These are phyloP conservation scores for Alternaria triticimaculans DNA, from an alignment of 2,329 filamentous ascomycete species.

Conservation along the genomic window DNA sequence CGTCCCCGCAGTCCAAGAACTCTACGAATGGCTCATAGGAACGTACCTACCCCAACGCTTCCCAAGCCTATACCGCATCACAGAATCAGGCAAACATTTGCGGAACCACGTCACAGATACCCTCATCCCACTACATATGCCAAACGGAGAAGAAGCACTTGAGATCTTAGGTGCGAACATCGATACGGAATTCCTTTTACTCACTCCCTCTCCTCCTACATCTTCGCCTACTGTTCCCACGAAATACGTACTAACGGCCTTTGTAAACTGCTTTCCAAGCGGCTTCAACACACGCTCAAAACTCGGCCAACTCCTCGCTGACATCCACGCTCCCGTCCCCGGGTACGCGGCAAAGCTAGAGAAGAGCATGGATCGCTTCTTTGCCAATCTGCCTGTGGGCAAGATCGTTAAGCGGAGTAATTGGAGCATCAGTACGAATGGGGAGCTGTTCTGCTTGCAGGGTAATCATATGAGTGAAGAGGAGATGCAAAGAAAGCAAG, in stretches of 20 bases:
- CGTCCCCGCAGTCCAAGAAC: constrained; percentile 60
- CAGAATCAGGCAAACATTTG: constrained; percentile 34
- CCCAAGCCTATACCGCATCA: constrained; percentile 59
- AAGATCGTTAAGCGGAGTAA: constrained; percentile 64
- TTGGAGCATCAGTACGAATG: constrained; percentile 56
- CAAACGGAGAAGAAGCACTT: constrained; percentile 52
- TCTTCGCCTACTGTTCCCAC: constrained; percentile 38
- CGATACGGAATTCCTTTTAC: constrained; percentile 67
- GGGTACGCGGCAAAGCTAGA: constrained; percentile 64
- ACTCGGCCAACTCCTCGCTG: constrained; percentile 58
- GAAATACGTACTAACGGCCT: constrained; percentile 64
- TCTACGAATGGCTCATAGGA: constrained; percentile 62
- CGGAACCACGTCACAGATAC: constrained; percentile 56
- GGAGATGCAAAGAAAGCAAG: constrained; percentile 33
- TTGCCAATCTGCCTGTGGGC: constrained; percentile 60
- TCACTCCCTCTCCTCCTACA: constrained; percentile 37
- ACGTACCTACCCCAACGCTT: constrained; percentile 65
- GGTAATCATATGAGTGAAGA: constrained; percentile 55
- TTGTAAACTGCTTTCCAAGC: constrained; percentile 62
- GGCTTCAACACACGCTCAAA: constrained; percentile 66
- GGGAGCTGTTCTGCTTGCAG: constrained; percentile 48
- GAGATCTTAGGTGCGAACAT: constrained; percentile 59
- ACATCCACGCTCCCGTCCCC: constrained; percentile 66
- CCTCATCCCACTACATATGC: constrained; percentile 49
- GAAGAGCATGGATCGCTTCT: constrained; percentile 68